Conservation (phyloP, 1,284 basidiomycete species). For the Anthracocystis panici-leucophaei region DNA sequence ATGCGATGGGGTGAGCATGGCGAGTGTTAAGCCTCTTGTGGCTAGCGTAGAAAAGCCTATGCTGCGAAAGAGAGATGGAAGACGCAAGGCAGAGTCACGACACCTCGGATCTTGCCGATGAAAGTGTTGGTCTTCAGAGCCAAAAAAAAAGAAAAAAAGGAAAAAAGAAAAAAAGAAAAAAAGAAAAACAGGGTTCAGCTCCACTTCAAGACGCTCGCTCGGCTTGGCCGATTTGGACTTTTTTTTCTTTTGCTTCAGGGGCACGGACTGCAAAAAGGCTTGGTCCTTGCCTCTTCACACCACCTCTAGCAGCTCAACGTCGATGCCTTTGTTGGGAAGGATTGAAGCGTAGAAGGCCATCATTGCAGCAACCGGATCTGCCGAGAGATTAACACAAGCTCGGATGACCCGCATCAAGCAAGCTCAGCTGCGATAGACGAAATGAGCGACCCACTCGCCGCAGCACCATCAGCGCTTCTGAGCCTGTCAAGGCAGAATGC, state of each 20-base stretch:
- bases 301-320: not conserved
- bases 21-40: not conserved
- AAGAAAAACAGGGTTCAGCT: slow-evolving; percentile 14
- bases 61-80: not conserved
- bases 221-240: slow-evolving; percentile 1
- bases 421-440: not conserved
- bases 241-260: slow-evolving; percentile 4
- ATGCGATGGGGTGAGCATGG: not conserved
- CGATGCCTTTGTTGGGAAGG: not conserved
- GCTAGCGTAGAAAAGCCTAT: not conserved
- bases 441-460: slow-evolving; percentile 41
- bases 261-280: slow-evolving; percentile 15
- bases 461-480: slow-evolving; percentile 17
- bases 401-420: not conserved
- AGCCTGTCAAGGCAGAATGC: not conserved
- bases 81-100: not conserved
- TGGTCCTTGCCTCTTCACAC: not conserved
- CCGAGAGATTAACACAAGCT: not conserved
- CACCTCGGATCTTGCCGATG: slow-evolving; percentile 15
- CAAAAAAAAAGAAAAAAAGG: no score
- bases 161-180: no score
- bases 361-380: not conserved
- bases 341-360: not conserved
- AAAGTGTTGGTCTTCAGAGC: slow-evolving; percentile 35
- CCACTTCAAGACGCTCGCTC: slow-evolving; percentile 15